phyloP scores from a whole-genome alignment of 768 basidiomycete species.

The Calocybe gangraenosa region DNA sequence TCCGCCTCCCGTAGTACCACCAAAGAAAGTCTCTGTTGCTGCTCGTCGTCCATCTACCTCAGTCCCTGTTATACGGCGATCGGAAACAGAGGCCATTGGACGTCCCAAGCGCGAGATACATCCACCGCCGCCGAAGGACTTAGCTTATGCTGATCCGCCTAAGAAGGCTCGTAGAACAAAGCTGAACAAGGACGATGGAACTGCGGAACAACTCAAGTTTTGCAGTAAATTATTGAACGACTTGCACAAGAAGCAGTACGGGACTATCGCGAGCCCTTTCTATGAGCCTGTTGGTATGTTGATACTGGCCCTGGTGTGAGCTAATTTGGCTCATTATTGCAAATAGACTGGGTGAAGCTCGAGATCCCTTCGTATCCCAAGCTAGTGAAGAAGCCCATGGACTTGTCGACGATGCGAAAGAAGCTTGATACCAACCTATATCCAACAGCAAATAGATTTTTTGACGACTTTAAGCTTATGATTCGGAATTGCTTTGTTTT shows the following conservation, averaged over 20 bases:
- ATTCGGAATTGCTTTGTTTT: constrained; percentile 90
- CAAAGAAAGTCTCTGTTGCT: constrained; percentile 39
- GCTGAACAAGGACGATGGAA: constrained; percentile 58
- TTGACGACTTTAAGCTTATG: constrained; percentile 92
- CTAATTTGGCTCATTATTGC: constrained; percentile 8
- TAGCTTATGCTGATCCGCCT: constrained; percentile 75
- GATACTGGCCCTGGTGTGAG: constrained; percentile 1
- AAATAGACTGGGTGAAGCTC: constrained; percentile 69
- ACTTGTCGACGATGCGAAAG: constrained; percentile 81
- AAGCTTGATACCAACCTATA: constrained; percentile 83
- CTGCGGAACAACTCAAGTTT: constrained; percentile 80
- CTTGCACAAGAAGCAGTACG: constrained; percentile 76
- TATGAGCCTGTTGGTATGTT: constrained; percentile 90
- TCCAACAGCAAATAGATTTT: constrained; percentile 72
- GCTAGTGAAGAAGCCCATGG: constrained; percentile 94
- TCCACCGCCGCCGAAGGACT: constrained; percentile 89
- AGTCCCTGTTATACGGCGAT: constrained; percentile 79
- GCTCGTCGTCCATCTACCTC: constrained; percentile 75
- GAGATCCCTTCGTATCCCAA: constrained; percentile 83
- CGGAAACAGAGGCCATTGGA: constrained; percentile 54
- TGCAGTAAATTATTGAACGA: constrained; percentile 74
- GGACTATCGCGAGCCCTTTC: constrained; percentile 72
- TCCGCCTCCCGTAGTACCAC: constrained; percentile 35
- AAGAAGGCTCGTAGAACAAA: constrained; percentile 67
- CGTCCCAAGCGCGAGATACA: constrained; percentile 99